Conservation (phyloP, 164 flowering plant genomes). For the Magnolia kwangsiensis region DNA sequence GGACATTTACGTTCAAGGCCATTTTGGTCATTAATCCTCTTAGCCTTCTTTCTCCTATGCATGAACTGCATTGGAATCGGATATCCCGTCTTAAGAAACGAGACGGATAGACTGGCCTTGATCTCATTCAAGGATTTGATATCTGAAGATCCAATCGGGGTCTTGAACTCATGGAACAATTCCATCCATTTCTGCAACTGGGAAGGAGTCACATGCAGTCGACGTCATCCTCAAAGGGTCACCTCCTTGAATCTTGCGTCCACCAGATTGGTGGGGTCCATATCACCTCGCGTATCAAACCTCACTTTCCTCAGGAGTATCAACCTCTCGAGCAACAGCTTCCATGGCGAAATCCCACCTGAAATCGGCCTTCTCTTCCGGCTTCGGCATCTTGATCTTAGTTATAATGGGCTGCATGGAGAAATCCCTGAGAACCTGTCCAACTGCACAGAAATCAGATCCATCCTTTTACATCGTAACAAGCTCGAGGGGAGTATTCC, state of each 20-base stretch:
- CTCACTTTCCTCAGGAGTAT: constrained; percentile 7
- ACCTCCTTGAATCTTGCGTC: background rate
- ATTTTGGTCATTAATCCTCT: too few relatives aligned
- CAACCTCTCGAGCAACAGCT: background rate
- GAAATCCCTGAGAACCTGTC: constrained; percentile 4
- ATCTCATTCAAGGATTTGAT: background rate
- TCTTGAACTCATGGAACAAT: constrained; percentile 1
- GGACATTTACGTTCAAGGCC: too few relatives aligned
- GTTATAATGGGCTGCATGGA: background rate
- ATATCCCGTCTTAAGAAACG: background rate
- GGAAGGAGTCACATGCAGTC: constrained; percentile 9
- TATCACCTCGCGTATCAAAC: constrained; percentile 11
- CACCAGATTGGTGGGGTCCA: background rate
- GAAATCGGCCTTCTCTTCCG: constrained; percentile 8
- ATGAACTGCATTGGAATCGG: too few relatives aligned
- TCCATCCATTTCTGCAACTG: constrained; percentile 1
- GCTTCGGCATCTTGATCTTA: background rate
- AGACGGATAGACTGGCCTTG: constrained; percentile 1
- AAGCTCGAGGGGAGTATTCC: constrained; percentile 1
- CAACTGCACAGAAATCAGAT: background rate
- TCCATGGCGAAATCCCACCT: constrained; percentile 10
- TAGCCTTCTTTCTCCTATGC: too few relatives aligned
- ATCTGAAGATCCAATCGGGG: background rate
- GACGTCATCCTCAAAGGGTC: constrained; percentile 3
- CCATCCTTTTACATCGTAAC: background rate